Evolutionary conservation across 495 filamentous ascomycete genomes (phyloP), one percentile per base, ranked within the genome.

Genomic region (Coniosporium apollinis): DNA sequence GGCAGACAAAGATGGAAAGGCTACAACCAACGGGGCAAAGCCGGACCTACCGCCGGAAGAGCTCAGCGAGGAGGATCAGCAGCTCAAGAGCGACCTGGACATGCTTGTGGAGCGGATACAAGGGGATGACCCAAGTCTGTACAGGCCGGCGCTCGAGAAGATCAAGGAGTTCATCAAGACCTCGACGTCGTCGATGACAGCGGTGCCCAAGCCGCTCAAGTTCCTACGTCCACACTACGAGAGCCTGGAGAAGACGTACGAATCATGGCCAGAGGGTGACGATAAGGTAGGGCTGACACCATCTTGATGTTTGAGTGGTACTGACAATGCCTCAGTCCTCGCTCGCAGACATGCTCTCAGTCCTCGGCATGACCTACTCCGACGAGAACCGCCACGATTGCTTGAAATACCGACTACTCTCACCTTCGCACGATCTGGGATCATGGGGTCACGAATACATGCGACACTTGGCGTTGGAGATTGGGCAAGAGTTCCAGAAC

Each of bases 371-470:
- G 89, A 99, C 91, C 25, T 94, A 86, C 57, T 89, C 87, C 34
- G 89, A 96, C 46, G 91, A 96, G 57, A 79, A 91, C 50, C 79
- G 86, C 52, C 69, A 89, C 47, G 91, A 96, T 56, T 91, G 87
- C 22, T 69, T 99, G 41, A 96, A 91, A 58, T 99, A 87, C 60
- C 74, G 89, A 44, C 68, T 99, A 13, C 69, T 93, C 21, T 75
- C 86, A 18, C 86, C 86, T 28, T 83, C 84, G 10, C 67, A 82
- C 47, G 89, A 99, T 55, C 80, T 94, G 50, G 83, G 79, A 26
- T 91, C 86, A 8, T 99, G 89, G 89, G 89, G 89, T 35, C 89
- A 99, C 58, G 89, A 99, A 69, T 99, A 99, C 52, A 80, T 94
- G 42, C 72, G 89, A 37, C 89, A 99, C 61, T 64, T 99, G 44